Base-by-base conservation (phyloP, 1,284 basidiomycete genomes). In the Pyrrhoderma noxium region DNA sequence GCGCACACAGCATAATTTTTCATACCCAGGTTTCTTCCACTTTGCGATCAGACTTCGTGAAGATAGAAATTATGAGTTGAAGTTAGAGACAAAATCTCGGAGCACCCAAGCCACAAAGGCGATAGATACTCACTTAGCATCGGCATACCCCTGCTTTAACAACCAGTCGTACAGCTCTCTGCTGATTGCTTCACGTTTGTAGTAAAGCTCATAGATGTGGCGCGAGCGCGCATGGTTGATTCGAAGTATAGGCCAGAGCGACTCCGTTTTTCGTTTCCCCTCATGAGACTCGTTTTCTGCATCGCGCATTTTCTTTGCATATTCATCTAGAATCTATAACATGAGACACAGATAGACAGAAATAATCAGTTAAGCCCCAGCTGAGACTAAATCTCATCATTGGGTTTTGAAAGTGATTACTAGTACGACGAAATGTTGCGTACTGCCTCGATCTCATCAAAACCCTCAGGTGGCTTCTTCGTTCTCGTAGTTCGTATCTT, bases 11-110 rank as follows among this genome's bases (percentile, higher is more conserved):
- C 96, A 99, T 34, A 99, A 75, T 65, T 98, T 98, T 70, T 99
- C 96, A 67, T 99, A 99, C 2, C 96, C 96, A 8, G 89, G 74
- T 70, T 97, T 96, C 75, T 99, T 99, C 96, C 96, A 99, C 68
- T 99, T 99, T 27, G 96, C 96, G 67, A 99, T 92, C 66, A 99
- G 72, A 63, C 95, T 98, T n/a, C n/a, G n/a, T n/a, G n/a, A n/a
- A n/a, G n/a, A n/a, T n/a, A n/a, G n/a, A 61, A 36, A 27, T 13
- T 25, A 38, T 35, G 42, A 52, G 16, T 5, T 23, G n/a, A 45
- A n/a, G n/a, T n/a, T n/a, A n/a, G 25, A 37, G 27, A 45, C 41
- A 53, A 48, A 41, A 54, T 23, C 48, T 50, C n/a, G n/a, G 47
- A 25, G 14, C 41, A 42, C n/a, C 38, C 47, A 48, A 40, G 45